Evolutionary conservation across 768 basidiomycete species (phyloP), one percentile per base, ranked within the genome.

Genomic region (Suillus spraguei): DNA sequence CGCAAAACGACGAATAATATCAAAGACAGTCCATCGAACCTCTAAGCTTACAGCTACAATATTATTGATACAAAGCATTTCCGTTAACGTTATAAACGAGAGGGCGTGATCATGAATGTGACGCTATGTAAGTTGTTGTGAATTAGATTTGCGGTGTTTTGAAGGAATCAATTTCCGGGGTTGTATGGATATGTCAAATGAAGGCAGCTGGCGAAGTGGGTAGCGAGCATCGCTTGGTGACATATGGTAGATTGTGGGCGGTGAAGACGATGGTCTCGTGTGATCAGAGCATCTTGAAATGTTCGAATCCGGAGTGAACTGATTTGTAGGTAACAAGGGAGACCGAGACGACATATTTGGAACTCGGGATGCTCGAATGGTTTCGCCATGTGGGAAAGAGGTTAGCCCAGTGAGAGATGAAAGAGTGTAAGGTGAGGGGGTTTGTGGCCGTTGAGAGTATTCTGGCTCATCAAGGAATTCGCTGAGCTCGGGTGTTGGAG

Each of bases 361-460:
- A 2, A 35, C 64, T 32, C 71, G 74, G 1, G 78, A 73, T 20
- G 72, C 73, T 33, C 82, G 78, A 16, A 81, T 75, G 38, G 82
- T 82, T 5, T 81, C 80, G 28, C 79, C 77, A 5, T 74, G 64
- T 16, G 71, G 65, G 66, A 77, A 76, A 5, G 72, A 68, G 24
- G 72, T 72, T 32, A 79, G 72, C 62, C 80, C 80, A 11, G 74
- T 64, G 52, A 75, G 76, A 32, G 80, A 76, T 46, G 81, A 77
- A 14, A 80, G 70, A 3, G 72, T 68, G 36, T 77, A 79, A 24
- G 65, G 39, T 1, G 68, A 50, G 41, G 64, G 59, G 0, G 64
- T 63, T 41, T 33, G 42, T 35, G 67, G 20, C 13, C 5, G 63
- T 8, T 36, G 60, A 50, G 61, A 41, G 1, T 61, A n/a, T 52